Conservation (phyloP, 2,329 filamentous ascomycete genomes). For the Curvularia lunata region DNA sequence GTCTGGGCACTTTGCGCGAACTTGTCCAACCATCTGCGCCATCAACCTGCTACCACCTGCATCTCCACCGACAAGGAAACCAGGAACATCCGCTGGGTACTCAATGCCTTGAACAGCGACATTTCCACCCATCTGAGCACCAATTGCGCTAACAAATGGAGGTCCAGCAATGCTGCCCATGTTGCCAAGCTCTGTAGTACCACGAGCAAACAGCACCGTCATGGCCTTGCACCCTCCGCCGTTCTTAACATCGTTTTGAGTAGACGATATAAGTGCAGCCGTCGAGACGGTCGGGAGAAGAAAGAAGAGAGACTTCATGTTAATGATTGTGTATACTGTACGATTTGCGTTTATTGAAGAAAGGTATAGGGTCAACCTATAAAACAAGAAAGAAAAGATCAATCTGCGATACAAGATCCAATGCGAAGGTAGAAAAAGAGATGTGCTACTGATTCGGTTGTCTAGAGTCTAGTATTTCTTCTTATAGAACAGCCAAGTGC, state of each 20-base stretch:
- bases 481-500: conserved; percentile 2
- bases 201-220: conserved; percentile 64
- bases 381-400: background rate
- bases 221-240: conserved; percentile 52
- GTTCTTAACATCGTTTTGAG: conserved; percentile 38
- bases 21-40: conserved; percentile 50
- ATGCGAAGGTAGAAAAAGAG: background rate
- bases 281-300: conserved; percentile 19
- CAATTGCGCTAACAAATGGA: conserved; percentile 58
- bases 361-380: background rate
- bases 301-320: conserved; percentile 27
- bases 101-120: conserved; percentile 62
- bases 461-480: background rate
- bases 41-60: conserved; percentile 53
- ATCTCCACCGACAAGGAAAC: conserved; percentile 58
- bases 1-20: conserved; percentile 52
- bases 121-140: conserved; percentile 49
- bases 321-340: background rate
- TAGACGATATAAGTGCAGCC: conserved; percentile 29
- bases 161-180: conserved; percentile 60
- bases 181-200: conserved; percentile 61
- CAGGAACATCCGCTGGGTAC: conserved; percentile 56
- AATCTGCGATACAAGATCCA: background rate
- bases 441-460: background rate
- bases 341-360: background rate